Evolutionary conservation across 1,139 yeast species (phyloP).

Genomic region (Sugiyamaella xylanicola): DNA sequence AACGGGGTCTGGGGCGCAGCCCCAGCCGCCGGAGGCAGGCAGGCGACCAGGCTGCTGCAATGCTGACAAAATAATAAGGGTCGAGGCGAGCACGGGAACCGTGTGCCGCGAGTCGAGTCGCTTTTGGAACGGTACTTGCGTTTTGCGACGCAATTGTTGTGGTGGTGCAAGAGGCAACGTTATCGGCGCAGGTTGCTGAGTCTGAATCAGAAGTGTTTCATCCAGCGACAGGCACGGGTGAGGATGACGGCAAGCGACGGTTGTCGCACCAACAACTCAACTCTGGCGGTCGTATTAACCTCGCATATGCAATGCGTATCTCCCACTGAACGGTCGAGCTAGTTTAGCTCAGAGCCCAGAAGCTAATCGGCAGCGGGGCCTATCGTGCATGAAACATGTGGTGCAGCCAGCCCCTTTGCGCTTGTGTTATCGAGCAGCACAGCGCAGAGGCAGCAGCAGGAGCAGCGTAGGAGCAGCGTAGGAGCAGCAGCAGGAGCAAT

Average conservation of each 20-base stretch:
- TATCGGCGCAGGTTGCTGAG: too few relatives aligned
- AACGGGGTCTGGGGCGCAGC: not conserved
- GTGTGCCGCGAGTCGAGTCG: not conserved
- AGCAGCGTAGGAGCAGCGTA: too few relatives aligned
- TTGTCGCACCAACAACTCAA: too few relatives aligned
- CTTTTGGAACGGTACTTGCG: not conserved
- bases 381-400: conserved; percentile 2
- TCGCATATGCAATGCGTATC: not conserved
- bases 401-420: not conserved
- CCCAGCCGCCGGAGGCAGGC: conserved; percentile 3
- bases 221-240: too few relatives aligned
- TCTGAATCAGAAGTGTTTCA: too few relatives aligned
- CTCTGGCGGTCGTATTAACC: not conserved
- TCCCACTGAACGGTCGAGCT: not conserved
- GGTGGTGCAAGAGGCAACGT: too few relatives aligned
- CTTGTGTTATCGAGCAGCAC: not conserved
- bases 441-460: too few relatives aligned
- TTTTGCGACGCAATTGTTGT: too few relatives aligned
- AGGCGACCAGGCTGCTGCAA: too few relatives aligned
- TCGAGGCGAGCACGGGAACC: not conserved
- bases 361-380: not conserved
- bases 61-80: not conserved
- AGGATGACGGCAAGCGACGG: too few relatives aligned
- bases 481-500: not conserved
- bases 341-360: not conserved